phyloP scores from a whole-genome alignment of 345 rosid species.

The Camelina neglecta region DNA sequence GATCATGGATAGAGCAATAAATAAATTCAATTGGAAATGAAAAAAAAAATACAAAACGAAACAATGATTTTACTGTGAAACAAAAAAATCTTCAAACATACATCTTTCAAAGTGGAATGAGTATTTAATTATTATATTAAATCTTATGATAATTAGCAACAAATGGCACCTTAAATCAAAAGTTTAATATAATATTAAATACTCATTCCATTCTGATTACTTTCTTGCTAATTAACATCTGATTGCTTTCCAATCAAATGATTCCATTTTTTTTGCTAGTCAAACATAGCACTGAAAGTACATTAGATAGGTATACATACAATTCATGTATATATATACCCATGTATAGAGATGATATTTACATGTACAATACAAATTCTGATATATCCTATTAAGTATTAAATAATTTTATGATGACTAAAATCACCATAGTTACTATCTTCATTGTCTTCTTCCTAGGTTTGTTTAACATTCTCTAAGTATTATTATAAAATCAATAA shows the following conservation, averaged over 20 bases:
- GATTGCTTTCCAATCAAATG: not conserved
- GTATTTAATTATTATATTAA: too few relatives aligned
- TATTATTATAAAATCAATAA: not conserved
- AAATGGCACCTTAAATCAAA: too few relatives aligned
- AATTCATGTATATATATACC: not conserved
- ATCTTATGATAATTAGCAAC: too few relatives aligned
- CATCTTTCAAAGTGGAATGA: too few relatives aligned
- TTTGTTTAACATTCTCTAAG: slow-evolving; percentile 8
- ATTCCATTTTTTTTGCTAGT: not conserved
- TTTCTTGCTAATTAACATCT: not conserved
- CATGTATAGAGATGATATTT: not conserved
- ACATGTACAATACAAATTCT: not conserved
- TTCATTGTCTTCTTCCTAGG: slow-evolving; percentile 27
- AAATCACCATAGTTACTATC: slow-evolving; percentile 12
- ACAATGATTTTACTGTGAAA: too few relatives aligned
- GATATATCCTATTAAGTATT: not conserved
- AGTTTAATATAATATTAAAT: too few relatives aligned
- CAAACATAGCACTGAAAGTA: not conserved
- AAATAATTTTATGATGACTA: slow-evolving; percentile 22
- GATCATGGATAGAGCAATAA: not conserved
- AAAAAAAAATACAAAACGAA: too few relatives aligned
- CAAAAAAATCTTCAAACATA: too few relatives aligned
- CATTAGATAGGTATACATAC: not conserved
- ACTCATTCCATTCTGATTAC: too few relatives aligned
- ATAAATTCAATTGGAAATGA: not conserved